Conservation (phyloP, 169 alveolate genomes). For the Plasmodium cynomolgi region DNA sequence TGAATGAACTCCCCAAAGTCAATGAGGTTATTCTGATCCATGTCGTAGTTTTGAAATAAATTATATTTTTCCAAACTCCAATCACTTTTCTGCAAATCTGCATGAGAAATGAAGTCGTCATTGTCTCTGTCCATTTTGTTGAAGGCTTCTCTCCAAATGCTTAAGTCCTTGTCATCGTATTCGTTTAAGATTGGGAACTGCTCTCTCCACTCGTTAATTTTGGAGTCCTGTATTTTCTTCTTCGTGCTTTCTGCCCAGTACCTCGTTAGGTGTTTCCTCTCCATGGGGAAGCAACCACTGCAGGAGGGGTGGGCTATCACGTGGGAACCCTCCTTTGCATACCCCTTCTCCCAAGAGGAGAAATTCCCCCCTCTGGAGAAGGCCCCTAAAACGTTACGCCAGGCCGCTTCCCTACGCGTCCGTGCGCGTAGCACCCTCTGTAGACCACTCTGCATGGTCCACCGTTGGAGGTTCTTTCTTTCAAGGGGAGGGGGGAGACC, state of each 20-base stretch:
- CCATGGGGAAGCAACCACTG: background rate
- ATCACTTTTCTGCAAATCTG: constrained; percentile 81
- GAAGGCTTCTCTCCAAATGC: constrained; percentile 76
- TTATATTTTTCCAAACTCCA: constrained; percentile 74
- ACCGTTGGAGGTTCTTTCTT: background rate
- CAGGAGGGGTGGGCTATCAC: too few species aligned
- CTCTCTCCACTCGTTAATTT: constrained; percentile 72
- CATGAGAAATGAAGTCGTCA: constrained; percentile 79
- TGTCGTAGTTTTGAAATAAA: constrained; percentile 74
- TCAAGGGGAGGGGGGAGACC: background rate
- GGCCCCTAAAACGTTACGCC: background rate
- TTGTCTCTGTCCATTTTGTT: constrained; percentile 77
- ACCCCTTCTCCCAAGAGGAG: background rate
- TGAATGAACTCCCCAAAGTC: constrained; percentile 82
- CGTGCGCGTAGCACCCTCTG: background rate
- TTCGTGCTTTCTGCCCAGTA: constrained; percentile 72
- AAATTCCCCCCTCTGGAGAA: background rate
- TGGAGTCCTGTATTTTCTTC: constrained; percentile 68
- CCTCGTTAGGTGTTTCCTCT: constrained; percentile 11
- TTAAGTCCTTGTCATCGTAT: constrained; percentile 69
- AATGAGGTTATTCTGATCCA: constrained; percentile 79
- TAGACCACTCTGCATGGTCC: constrained; percentile 29
- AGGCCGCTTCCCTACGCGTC: background rate
- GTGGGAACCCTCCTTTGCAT: too few species aligned
- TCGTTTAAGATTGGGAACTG: constrained; percentile 49